Evolutionary conservation across 345 rosid genomes (phyloP).

Genomic region (Acer negundo): DNA sequence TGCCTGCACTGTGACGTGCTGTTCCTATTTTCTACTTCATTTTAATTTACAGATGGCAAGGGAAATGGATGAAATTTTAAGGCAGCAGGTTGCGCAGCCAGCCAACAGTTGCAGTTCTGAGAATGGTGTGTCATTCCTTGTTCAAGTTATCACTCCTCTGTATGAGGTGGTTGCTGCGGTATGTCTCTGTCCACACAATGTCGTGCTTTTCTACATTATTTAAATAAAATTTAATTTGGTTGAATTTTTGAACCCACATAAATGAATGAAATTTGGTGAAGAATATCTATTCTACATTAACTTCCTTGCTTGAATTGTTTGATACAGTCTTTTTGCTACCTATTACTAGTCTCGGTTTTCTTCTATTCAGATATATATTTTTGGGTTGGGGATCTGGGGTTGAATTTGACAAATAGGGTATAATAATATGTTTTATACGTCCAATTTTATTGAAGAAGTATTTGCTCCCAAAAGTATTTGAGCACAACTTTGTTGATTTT

Average conservation of each 20-base stretch:
- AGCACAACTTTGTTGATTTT: too few relatives aligned
- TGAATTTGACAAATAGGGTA: background rate
- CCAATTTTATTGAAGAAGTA: background rate
- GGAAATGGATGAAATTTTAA: conserved; percentile 87
- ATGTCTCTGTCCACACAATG: conserved; percentile 29
- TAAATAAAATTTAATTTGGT: background rate
- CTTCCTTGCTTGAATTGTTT: background rate
- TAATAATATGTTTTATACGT: background rate
- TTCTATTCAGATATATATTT: background rate
- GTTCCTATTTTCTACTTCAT: conserved; percentile 7
- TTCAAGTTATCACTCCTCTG: conserved; percentile 76
- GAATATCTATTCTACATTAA: background rate
- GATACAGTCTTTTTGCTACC: background rate
- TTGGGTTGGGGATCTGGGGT: background rate
- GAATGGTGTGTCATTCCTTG: conserved; percentile 73
- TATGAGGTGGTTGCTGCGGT: conserved; percentile 89
- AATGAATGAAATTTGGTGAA: conserved; percentile 2
- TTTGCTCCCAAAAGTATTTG: too few relatives aligned
- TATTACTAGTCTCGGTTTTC: background rate
- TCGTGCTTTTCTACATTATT: background rate
- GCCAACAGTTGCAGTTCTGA: conserved; percentile 80
- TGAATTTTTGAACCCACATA: background rate
- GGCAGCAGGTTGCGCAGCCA: conserved; percentile 67
- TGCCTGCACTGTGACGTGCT: background rate
- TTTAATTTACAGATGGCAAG: conserved; percentile 69